Percentiles rank a stretch among this genome's conserved stretches.
Conservation (phyloP, 495 filamentous ascomycete species). For the Penicillium desertorum region DNA sequence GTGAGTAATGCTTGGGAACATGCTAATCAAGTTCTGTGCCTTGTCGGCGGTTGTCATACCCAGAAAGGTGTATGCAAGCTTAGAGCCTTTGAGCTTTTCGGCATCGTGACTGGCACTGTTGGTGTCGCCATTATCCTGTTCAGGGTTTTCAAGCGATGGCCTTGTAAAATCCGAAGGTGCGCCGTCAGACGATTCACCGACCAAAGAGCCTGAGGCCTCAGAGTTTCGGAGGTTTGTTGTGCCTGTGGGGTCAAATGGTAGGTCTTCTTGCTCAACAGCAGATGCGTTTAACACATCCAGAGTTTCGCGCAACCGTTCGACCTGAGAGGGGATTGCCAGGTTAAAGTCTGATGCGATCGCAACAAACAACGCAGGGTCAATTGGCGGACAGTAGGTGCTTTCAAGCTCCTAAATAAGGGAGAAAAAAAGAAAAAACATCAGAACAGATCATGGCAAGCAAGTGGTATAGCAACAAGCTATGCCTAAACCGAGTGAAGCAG, state of each 20-base stretch:
- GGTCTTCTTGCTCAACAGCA: conserved; percentile 63
- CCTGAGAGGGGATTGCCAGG: conserved; percentile 44
- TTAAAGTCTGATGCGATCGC: conserved; percentile 69
- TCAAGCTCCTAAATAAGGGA: conserved; percentile 37
- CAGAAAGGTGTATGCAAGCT: conserved; percentile 44
- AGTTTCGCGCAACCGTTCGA: conserved; percentile 51
- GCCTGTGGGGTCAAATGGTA: conserved; percentile 77
- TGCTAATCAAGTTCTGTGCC: conserved; percentile 54
- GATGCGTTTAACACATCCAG: conserved; percentile 59
- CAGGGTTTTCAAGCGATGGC: conserved; percentile 4
- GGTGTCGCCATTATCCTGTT: background rate
- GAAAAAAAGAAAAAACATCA: background rate
- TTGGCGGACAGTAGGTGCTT: conserved; percentile 58
- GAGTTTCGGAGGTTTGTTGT: conserved; percentile 32
- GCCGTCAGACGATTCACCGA: background rate
- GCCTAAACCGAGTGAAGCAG: background rate
- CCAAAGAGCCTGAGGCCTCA: conserved; percentile 14
- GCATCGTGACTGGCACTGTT: background rate
- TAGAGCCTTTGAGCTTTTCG: conserved; percentile 11
- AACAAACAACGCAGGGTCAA: conserved; percentile 63
- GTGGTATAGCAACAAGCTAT: background rate
- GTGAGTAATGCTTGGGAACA: conserved; percentile 66
- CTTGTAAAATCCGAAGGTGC: background rate
- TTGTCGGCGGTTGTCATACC: conserved; percentile 57
- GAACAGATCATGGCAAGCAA: background rate